A percentile compares a stretch with the other conserved stretches of the same genome.
These are phyloP conservation scores for Chalara sp. DNA, from an alignment of 2,329 filamentous ascomycete genomes.

Conservation along the genomic window DNA sequence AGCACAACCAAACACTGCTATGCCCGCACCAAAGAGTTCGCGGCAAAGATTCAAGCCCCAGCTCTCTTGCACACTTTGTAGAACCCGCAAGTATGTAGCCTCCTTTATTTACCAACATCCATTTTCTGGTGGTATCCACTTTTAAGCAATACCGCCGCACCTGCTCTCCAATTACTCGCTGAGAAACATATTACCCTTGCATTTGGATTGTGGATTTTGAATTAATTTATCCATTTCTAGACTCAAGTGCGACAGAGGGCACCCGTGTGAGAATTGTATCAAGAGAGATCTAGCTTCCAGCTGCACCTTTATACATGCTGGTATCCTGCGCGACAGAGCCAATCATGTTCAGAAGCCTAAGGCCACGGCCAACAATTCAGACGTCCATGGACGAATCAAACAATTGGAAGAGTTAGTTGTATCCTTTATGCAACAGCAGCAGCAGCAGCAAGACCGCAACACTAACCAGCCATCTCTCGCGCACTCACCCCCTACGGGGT, in stretches of 20 bases:
- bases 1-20: no score
- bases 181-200: no score
- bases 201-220: no score
- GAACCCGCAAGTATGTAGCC: slow-evolving; percentile 17
- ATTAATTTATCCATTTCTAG: slow-evolving; percentile 6
- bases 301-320: slow-evolving; percentile 43
- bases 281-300: slow-evolving; percentile 40
- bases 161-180: no score
- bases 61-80: slow-evolving; percentile 22
- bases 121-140: no score
- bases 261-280: slow-evolving; percentile 45
- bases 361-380: slow-evolving; percentile 24
- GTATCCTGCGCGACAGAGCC: slow-evolving; percentile 24
- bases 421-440: slow-evolving; percentile 36
- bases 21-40: no score
- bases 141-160: no score
- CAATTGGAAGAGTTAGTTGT: slow-evolving; percentile 50
- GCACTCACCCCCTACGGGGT: neutral
- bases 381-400: slow-evolving; percentile 46
- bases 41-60: slow-evolving; percentile 21
- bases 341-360: slow-evolving; percentile 8
- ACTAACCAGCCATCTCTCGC: neutral
- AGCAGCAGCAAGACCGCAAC: neutral
- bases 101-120: no score
- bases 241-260: slow-evolving; percentile 44